These are phyloP conservation scores for Catharanthus roseus DNA, from an alignment of 257 asterid genomes.

Conservation along the genomic window DNA sequence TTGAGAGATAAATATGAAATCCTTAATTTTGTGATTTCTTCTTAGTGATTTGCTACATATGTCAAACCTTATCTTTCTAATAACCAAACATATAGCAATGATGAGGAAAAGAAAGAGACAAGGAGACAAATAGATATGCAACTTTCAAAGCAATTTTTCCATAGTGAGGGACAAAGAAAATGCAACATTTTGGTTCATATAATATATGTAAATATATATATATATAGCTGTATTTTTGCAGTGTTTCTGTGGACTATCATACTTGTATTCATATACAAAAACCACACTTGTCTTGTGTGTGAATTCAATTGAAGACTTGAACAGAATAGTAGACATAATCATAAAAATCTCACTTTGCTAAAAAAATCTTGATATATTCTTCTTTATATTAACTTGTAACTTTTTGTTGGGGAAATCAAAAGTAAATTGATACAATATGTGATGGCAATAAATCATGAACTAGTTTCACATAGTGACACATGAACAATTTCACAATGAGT, in stretches of 20 bases:
- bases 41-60: not conserved
- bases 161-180: not conserved
- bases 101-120: not conserved
- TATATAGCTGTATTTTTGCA: not conserved
- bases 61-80: not conserved
- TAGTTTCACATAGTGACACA: slow-evolving; percentile 23
- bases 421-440: slow-evolving; percentile 23
- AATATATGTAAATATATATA: not conserved
- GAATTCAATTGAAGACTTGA: slow-evolving; percentile 14
- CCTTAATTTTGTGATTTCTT: not conserved
- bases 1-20: no score
- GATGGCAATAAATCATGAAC: slow-evolving; percentile 26
- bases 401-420: slow-evolving; percentile 32
- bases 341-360: slow-evolving; percentile 38
- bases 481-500: slow-evolving; percentile 22
- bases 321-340: slow-evolving; percentile 41
- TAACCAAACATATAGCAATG: no score
- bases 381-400: slow-evolving; percentile 27
- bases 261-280: not conserved
- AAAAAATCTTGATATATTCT: slow-evolving; percentile 32
- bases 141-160: not conserved
- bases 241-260: not conserved
- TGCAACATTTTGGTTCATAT: not conserved
- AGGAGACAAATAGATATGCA: slow-evolving; percentile 3
- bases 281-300: not conserved